Conservation (phyloP, 2,329 filamentous ascomycete species). For the Trichoderma afroharzianum region DNA sequence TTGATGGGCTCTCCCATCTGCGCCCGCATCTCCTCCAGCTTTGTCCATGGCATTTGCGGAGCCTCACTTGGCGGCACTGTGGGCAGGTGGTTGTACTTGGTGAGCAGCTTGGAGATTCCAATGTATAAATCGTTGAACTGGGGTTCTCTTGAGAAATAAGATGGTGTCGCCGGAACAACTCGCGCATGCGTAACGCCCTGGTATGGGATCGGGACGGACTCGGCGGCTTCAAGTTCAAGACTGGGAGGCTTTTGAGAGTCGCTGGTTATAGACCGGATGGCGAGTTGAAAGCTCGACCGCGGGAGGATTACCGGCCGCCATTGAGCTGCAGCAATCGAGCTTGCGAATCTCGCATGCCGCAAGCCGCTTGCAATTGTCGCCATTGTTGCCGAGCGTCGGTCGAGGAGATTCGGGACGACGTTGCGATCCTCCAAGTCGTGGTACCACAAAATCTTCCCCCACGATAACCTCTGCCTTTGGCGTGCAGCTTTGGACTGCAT, state of each 20-base stretch:
- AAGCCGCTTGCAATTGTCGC: constrained; percentile 33
- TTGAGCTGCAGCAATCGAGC: constrained; percentile 30
- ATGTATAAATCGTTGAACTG: constrained; percentile 83
- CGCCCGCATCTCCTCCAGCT: constrained; percentile 69
- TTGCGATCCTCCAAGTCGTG: not conserved
- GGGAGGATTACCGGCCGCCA: constrained; percentile 27
- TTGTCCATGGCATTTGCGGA: constrained; percentile 76
- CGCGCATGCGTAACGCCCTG: constrained; percentile 54
- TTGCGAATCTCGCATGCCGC: constrained; percentile 35
- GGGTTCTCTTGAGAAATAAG: constrained; percentile 90
- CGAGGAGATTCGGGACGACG: constrained; percentile 20
- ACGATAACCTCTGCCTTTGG: constrained; percentile 2
- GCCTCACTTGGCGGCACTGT: constrained; percentile 61
- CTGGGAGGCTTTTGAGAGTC: constrained; percentile 20
- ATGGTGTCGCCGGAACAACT: constrained; percentile 76
- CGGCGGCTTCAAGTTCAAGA: constrained; percentile 20
- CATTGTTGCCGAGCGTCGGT: constrained; percentile 31
- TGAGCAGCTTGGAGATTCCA: constrained; percentile 65
- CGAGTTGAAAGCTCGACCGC: constrained; percentile 25
- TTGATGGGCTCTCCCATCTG: constrained; percentile 69
- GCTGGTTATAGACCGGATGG: constrained; percentile 25
- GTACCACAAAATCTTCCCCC: not conserved
- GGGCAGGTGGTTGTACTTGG: constrained; percentile 71
- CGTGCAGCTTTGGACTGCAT: not conserved
- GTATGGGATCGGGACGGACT: constrained; percentile 30